These are phyloP conservation scores for Narthecium ossifragum DNA, from an alignment of 106 monocot species.

Conservation along the genomic window DNA sequence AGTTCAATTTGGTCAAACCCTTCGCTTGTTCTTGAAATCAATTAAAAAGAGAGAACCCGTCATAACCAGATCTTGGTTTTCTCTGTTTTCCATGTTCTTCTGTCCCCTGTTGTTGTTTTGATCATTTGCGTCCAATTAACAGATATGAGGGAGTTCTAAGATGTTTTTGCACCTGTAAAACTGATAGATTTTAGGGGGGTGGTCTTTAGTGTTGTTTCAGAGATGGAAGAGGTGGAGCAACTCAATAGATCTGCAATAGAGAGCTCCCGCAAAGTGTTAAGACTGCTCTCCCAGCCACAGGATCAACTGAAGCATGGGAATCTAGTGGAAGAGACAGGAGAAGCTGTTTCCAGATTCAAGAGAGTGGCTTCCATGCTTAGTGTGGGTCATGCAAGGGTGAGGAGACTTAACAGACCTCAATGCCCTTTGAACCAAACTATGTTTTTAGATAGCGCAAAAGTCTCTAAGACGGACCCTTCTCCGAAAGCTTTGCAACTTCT, in stretches of 20 bases:
- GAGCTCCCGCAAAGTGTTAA: conserved; percentile 22
- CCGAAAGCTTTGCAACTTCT: conserved; percentile 13
- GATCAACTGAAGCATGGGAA: conserved; percentile 3
- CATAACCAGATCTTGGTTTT: too few relatives aligned
- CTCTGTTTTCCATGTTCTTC: too few relatives aligned
- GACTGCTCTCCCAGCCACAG: conserved; percentile 17
- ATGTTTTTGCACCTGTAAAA: too few relatives aligned
- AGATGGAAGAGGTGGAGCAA: conserved; percentile 36
- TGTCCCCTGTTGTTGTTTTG: too few relatives aligned
- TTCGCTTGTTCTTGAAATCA: too few relatives aligned
- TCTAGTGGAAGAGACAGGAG: conserved; percentile 17
- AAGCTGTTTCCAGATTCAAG: conserved; percentile 30
- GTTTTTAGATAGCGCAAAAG: conserved; percentile 33
- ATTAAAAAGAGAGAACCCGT: too few relatives aligned
- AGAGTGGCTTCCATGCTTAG: conserved; percentile 23
- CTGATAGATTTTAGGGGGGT: too few relatives aligned
- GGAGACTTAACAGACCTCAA: conserved; percentile 18
- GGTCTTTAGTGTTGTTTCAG: conserved; percentile 7
- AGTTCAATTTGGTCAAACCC: too few relatives aligned
- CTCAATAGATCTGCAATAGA: conserved; percentile 24
- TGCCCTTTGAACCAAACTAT: conserved; percentile 34
- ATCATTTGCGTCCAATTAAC: too few relatives aligned
- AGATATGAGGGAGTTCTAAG: too few relatives aligned
- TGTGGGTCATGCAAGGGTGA: conserved; percentile 25
- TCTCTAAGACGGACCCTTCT: not conserved